These are phyloP conservation scores for Ambrosia trifida DNA, from an alignment of 129 eudicot genomes.

Conservation along the genomic window DNA sequence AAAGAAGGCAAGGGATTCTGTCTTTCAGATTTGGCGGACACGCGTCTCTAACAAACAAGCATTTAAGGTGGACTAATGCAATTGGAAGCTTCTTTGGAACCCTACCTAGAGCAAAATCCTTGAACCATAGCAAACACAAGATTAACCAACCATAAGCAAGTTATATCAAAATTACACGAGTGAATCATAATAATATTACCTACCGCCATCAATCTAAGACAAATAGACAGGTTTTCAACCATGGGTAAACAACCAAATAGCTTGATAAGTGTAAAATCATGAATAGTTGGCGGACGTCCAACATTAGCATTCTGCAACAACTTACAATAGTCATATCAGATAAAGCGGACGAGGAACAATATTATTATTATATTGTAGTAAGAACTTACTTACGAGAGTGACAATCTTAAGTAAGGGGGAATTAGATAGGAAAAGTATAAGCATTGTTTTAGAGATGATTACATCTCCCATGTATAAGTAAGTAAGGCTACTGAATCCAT, in stretches of 20 bases:
- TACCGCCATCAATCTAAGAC: background rate
- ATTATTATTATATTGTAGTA: no score
- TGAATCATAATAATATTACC: background rate
- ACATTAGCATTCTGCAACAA: background rate
- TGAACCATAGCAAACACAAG: no score
- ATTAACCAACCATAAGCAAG: no score
- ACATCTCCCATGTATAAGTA: background rate
- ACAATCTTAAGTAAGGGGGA: conserved; percentile 9
- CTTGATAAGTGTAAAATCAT: background rate
- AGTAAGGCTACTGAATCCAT: conserved; percentile 18
- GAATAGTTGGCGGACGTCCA: background rate
- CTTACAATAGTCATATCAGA: background rate
- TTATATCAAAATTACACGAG: background rate
- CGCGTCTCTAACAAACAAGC: no score
- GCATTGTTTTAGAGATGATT: background rate
- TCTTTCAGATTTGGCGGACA: no score
- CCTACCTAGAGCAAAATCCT: no score
- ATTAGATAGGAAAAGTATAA: conserved; percentile 7
- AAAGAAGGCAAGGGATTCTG: no score
- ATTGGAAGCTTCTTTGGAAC: no score
- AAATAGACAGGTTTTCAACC: conserved; percentile 2
- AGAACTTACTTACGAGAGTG: background rate
- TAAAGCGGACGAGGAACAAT: background rate
- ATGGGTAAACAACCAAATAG: conserved; percentile 9
- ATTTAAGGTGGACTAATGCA: no score